A percentile compares a stretch with the other conserved stretches of the same genome.
Evolutionary conservation across 2,329 filamentous ascomycete species (phyloP).

Genomic region (Thielaviopsis ethacetica): DNA sequence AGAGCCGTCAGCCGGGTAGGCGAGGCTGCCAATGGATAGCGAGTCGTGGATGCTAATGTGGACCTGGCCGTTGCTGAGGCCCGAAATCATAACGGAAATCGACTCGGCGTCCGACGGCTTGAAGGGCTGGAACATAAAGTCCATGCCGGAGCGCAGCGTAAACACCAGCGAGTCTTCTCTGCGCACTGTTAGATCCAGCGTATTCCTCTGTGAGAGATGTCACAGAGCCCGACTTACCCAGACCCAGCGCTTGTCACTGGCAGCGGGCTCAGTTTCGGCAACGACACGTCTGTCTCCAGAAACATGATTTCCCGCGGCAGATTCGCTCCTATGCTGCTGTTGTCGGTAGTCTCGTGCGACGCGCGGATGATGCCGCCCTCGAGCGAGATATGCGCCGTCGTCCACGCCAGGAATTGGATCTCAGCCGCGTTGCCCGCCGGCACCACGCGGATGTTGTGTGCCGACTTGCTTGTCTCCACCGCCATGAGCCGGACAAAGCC

Average conservation of each 20-base stretch:
- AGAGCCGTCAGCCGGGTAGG: slow-evolving; percentile 23
- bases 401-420: slow-evolving; percentile 8
- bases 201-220: background rate
- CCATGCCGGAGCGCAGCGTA: slow-evolving; percentile 51
- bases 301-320: slow-evolving; percentile 59
- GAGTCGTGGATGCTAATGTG: slow-evolving; percentile 76
- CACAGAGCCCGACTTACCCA: slow-evolving; percentile 31
- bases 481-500: slow-evolving; percentile 61
- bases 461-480: slow-evolving; percentile 64
- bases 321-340: slow-evolving; percentile 23
- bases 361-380: background rate
- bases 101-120: slow-evolving; percentile 50
- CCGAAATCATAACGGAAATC: slow-evolving; percentile 66
- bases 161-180: slow-evolving; percentile 45
- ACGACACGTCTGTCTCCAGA: slow-evolving; percentile 56
- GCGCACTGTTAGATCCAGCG: slow-evolving; percentile 4
- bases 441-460: slow-evolving; percentile 50
- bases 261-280: slow-evolving; percentile 61
- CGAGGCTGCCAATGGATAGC: slow-evolving; percentile 57
- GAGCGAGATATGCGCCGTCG: slow-evolving; percentile 5
- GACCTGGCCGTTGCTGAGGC: slow-evolving; percentile 52
- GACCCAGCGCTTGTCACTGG: slow-evolving; percentile 43
- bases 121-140: slow-evolving; percentile 49
- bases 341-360: slow-evolving; percentile 9
- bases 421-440: slow-evolving; percentile 16